Percentiles rank a stretch among this genome's conserved stretches.
phyloP scores from a whole-genome alignment of 2,329 filamentous ascomycete species.

The Penicillium sp. region DNA sequence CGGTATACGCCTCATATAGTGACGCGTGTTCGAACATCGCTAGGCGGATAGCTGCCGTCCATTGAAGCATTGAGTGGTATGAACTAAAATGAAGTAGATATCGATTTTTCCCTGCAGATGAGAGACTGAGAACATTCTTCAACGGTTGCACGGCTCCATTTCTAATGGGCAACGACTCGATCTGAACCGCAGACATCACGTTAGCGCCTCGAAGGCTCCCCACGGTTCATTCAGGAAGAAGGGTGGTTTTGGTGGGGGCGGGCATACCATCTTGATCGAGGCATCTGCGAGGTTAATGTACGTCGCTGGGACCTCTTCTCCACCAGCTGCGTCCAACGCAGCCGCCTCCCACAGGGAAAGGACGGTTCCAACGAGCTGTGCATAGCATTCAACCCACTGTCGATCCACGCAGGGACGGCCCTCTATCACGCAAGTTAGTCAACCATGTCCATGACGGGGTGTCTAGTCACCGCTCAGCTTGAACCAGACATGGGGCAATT shows the following conservation, averaged over 20 bases:
- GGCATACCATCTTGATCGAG: constrained; percentile 87
- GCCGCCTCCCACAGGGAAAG: constrained; percentile 93
- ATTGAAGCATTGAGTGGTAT: constrained; percentile 84
- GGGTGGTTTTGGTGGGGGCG: not conserved
- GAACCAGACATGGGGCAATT: not conserved
- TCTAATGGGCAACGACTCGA: constrained; percentile 81
- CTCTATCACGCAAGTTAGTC: constrained; percentile 47
- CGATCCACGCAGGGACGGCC: constrained; percentile 79
- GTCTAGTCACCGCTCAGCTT: too few species aligned
- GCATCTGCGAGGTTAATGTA: constrained; percentile 98
- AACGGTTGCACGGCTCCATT: constrained; percentile 70
- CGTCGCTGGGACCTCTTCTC: constrained; percentile 78
- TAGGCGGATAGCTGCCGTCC: constrained; percentile 89
- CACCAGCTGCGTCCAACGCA: constrained; percentile 79
- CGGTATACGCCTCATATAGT: constrained; percentile 93
- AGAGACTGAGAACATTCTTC: constrained; percentile 92
- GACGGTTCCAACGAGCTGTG: constrained; percentile 90
- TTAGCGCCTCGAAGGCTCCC: constrained; percentile 1
- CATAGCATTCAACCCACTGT: constrained; percentile 94
- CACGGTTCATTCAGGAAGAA: too few species aligned
- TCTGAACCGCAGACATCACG: constrained; percentile 47
- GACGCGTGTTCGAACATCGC: constrained; percentile 92
- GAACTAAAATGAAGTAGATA: constrained; percentile 97
- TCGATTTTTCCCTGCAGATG: constrained; percentile 89
- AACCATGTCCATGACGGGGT: too few species aligned